These are phyloP conservation scores for Ascochyta rabiei DNA, from an alignment of 2,329 filamentous ascomycete genomes.

Conservation along the genomic window DNA sequence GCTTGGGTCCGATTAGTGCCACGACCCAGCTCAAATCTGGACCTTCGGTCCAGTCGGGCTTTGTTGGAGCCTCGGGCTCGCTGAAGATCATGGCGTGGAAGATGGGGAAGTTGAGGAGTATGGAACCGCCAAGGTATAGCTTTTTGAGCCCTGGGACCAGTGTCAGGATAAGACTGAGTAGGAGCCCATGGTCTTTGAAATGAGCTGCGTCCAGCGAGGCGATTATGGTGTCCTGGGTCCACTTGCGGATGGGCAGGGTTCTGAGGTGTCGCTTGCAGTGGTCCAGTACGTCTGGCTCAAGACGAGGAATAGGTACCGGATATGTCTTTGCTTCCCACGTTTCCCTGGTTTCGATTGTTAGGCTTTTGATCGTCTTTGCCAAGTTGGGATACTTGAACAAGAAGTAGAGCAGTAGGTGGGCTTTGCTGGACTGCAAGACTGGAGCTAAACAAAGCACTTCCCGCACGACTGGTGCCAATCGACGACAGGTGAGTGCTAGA, in stretches of 20 bases:
- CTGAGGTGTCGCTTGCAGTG: neutral
- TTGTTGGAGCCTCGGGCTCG: neutral
- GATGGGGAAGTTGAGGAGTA: constrained; percentile 3
- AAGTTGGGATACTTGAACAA: constrained; percentile 1
- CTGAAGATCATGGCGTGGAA: neutral
- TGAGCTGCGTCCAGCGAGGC: neutral
- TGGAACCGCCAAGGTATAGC: neutral
- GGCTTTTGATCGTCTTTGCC: neutral
- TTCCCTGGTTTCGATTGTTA: constrained; percentile 8
- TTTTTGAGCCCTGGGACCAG: neutral
- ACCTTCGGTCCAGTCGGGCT: neutral
- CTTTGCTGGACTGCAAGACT: constrained; percentile 9
- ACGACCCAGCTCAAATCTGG: neutral
- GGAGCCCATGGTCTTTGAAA: neutral
- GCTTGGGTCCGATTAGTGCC: neutral
- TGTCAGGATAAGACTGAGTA: neutral
- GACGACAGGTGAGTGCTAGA: constrained; percentile 2
- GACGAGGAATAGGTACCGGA: neutral
- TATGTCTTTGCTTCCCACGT: neutral
- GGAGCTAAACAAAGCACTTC: constrained; percentile 1
- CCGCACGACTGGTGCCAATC: neutral
- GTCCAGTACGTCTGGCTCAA: neutral
- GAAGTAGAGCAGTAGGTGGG: neutral
- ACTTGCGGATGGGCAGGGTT: neutral
- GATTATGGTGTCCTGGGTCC: neutral